Conservation (phyloP, 2,329 filamentous ascomycete genomes). For the Penicillium glabrum region DNA sequence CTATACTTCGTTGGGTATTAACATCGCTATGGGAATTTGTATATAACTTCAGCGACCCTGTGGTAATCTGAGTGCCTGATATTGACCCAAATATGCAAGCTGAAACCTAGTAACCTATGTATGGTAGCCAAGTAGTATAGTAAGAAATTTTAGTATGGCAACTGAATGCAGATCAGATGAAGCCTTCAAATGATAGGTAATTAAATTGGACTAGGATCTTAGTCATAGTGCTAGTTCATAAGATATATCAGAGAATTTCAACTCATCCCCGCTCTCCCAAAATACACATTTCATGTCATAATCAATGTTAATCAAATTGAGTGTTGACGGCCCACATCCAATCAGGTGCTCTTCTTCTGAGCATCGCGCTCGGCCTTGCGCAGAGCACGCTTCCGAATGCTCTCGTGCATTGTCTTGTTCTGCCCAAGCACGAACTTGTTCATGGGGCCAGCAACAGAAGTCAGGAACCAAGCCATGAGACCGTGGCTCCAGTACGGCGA, state of each 20-base stretch:
- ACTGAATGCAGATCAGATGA: no score
- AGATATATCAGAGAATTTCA: neutral
- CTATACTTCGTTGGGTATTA: no score
- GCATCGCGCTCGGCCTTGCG: constrained; percentile 83
- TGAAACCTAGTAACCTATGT: no score
- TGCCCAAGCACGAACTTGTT: constrained; percentile 57
- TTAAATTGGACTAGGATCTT: neutral
- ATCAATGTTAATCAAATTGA: neutral
- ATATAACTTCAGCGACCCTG: no score
- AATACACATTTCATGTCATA: neutral
- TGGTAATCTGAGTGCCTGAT: no score
- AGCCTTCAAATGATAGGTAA: neutral
- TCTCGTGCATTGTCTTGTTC: constrained; percentile 73
- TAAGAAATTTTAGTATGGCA: no score
- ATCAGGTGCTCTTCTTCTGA: constrained; percentile 45
- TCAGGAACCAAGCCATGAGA: constrained; percentile 79
- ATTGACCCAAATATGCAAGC: no score
- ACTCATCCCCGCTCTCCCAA: neutral
- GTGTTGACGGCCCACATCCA: neutral
- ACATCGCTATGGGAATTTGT: no score
- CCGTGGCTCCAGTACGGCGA: constrained; percentile 94
- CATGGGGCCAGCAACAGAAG: constrained; percentile 59
- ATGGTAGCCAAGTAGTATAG: no score
- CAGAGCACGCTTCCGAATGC: constrained; percentile 78
- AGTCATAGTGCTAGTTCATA: constrained; percentile 1